Conservation (phyloP, 2,329 filamentous ascomycete species). For the Neonectria coccinea region DNA sequence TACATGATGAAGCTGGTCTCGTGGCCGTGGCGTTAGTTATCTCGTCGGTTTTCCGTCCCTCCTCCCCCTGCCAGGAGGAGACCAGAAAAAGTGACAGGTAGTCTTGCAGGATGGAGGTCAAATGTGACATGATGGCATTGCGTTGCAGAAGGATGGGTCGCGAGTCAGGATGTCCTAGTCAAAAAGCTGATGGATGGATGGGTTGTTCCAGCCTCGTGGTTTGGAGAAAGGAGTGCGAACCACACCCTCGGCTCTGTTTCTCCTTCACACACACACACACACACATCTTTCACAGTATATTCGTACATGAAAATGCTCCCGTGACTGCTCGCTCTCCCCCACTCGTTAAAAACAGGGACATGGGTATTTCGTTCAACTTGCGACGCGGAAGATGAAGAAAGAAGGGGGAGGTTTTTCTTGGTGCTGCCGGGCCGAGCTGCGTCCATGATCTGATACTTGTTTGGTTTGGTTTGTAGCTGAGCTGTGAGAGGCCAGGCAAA, state of each 20-base stretch:
- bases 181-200: too few species aligned
- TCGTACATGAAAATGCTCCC: background rate
- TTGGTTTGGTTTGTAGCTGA: background rate
- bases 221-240: background rate
- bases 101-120: conserved; percentile 7
- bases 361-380: background rate
- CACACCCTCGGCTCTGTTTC: conserved; percentile 1
- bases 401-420: background rate
- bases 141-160: background rate
- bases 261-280: too few species aligned
- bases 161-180: background rate
- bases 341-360: background rate
- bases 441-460: background rate
- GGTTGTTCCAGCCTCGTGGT: background rate
- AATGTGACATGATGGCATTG: conserved; percentile 7
- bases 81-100: background rate
- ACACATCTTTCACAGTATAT: background rate
- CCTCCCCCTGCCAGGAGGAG: background rate
- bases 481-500: background rate
- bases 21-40: conserved; percentile 12
- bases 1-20: conserved; percentile 2
- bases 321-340: background rate
- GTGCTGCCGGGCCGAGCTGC: background rate
- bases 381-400: background rate
- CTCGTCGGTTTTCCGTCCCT: background rate